phyloP scores from a whole-genome alignment of 306 rosid genomes.

The Crataegus laevigata region DNA sequence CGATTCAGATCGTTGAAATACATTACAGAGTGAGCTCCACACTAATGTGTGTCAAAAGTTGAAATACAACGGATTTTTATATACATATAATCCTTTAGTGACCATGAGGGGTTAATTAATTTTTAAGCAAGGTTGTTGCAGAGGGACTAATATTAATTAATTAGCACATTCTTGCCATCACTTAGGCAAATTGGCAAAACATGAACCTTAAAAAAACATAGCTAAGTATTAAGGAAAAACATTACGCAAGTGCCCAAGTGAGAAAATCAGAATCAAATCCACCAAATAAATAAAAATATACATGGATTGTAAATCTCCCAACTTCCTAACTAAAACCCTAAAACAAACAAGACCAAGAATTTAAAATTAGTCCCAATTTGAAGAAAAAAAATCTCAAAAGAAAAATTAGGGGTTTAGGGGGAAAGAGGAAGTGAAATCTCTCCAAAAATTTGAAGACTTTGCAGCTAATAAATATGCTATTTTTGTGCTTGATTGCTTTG shows the following conservation, averaged over 20 bases:
- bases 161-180: background rate
- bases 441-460: background rate
- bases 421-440: background rate
- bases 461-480: background rate
- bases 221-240: background rate
- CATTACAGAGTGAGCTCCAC: too few relatives aligned
- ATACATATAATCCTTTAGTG: background rate
- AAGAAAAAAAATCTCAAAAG: too few relatives aligned
- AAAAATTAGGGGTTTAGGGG: background rate
- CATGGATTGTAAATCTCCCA: background rate
- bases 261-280: background rate
- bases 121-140: constrained; percentile 1
- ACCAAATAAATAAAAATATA: background rate
- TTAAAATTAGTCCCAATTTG: background rate
- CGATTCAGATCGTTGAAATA: too few relatives aligned
- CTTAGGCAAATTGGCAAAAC: background rate
- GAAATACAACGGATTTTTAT: too few relatives aligned
- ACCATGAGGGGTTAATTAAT: background rate
- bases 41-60: too few relatives aligned
- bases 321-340: background rate
- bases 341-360: background rate
- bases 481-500: background rate
- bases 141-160: background rate
- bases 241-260: background rate
- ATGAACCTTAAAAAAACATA: background rate